These are phyloP conservation scores for Amanita pallidorosea DNA, from an alignment of 768 basidiomycete genomes.

Conservation along the genomic window DNA sequence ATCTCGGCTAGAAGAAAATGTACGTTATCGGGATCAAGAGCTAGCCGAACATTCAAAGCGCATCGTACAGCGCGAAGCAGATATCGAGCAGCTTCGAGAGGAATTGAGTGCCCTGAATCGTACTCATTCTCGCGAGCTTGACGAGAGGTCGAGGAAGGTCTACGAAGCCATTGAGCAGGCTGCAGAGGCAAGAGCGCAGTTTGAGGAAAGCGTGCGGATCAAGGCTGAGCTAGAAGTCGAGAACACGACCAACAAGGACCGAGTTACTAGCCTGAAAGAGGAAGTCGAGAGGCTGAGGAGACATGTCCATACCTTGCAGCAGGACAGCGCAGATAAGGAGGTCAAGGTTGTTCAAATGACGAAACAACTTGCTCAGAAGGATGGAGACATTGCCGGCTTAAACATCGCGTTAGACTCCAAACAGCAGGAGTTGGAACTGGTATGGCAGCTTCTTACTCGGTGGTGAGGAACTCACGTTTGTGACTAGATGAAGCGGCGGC, in stretches of 20 bases:
- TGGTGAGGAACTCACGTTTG: neutral
- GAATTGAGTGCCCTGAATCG: constrained; percentile 44
- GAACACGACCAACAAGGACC: constrained; percentile 35
- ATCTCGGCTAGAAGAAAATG: constrained; percentile 44
- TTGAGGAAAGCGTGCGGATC: constrained; percentile 40
- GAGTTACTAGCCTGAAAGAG: constrained; percentile 35
- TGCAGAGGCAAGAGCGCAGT: constrained; percentile 15
- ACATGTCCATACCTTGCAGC: constrained; percentile 64
- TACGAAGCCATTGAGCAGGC: too few species aligned
- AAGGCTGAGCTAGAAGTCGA: constrained; percentile 49
- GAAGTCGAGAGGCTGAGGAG: constrained; percentile 51
- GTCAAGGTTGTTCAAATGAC: constrained; percentile 64
- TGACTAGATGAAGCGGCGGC: constrained; percentile 50
- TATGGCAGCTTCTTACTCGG: constrained; percentile 20
- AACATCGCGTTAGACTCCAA: constrained; percentile 91
- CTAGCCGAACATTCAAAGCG: constrained; percentile 35
- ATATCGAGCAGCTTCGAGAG: constrained; percentile 42
- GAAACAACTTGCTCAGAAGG: constrained; percentile 55
- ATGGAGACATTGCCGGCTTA: constrained; percentile 73
- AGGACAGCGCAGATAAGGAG: constrained; percentile 79
- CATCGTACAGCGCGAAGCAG: constrained; percentile 36
- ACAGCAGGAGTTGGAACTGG: constrained; percentile 88
- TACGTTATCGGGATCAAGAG: constrained; percentile 48
- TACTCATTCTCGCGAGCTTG: constrained; percentile 38
- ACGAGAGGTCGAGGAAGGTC: constrained; percentile 25